phyloP scores from a whole-genome alignment of 1,284 basidiomycete species.

The Volvariella surrecta region DNA sequence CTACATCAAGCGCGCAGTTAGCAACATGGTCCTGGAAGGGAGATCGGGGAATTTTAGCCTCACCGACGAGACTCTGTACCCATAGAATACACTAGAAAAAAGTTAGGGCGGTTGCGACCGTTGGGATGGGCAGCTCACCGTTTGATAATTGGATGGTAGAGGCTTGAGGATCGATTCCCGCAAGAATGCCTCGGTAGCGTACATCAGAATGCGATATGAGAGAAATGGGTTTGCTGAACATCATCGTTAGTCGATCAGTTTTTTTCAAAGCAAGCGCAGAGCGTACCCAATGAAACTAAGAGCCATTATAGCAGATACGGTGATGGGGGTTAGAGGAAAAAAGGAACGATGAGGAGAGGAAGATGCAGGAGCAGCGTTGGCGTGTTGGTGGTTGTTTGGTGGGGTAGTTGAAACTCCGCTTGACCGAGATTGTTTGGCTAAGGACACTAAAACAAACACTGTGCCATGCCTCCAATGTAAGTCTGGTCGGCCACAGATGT shows the following conservation, averaged over 20 bases:
- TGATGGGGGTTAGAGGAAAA: no score
- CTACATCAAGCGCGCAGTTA: constrained; percentile 24
- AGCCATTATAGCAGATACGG: constrained; percentile 39
- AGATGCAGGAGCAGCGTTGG: no score
- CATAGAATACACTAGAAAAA: constrained; percentile 72
- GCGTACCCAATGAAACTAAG: constrained; percentile 64
- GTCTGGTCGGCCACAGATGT: no score
- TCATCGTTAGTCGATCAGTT: constrained; percentile 8
- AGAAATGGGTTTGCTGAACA: constrained; percentile 75
- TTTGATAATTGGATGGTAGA: constrained; percentile 85
- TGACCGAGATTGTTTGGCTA: no score
- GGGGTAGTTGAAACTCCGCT: no score
- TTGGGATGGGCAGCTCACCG: constrained; percentile 37
- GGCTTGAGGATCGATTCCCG: constrained; percentile 74
- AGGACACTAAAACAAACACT: no score
- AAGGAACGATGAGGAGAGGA: no score
- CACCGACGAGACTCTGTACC: constrained; percentile 80
- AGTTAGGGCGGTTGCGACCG: neutral
- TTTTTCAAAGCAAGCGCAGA: neutral
- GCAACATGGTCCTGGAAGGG: neutral
- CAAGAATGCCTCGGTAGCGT: constrained; percentile 80
- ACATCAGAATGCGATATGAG: constrained; percentile 88
- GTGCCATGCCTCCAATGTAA: no score
- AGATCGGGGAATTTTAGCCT: constrained; percentile 21
- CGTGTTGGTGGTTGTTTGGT: no score